phyloP scores from a whole-genome alignment of 208 protist genomes.

The Leishmania turanica region DNA sequence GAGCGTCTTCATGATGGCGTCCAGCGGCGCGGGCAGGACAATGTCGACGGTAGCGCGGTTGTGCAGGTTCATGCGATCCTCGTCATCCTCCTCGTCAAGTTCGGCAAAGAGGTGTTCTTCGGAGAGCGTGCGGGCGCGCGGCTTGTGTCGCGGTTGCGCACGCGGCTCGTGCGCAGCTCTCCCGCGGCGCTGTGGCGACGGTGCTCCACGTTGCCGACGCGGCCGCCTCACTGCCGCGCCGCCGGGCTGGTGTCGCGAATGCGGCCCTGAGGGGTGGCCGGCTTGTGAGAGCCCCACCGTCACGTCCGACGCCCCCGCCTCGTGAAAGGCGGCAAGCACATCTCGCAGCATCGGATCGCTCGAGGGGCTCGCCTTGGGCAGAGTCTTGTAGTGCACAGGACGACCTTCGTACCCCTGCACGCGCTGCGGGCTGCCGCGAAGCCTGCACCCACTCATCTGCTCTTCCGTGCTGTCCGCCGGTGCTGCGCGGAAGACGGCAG shows the following conservation, averaged over 20 bases:
- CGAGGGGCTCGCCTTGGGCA: conserved; percentile 11
- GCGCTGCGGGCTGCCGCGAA: neutral
- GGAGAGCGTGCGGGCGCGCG: conserved; percentile 12
- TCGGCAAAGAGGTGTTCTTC: conserved; percentile 11
- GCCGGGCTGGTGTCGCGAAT: neutral
- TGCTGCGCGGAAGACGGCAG: neutral
- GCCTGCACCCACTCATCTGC: neutral
- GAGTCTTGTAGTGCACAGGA: conserved; percentile 26
- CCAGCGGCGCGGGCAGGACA: conserved; percentile 50
- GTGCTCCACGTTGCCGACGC: neutral
- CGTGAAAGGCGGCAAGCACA: conserved; percentile 17
- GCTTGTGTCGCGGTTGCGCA: neutral
- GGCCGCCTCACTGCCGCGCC: neutral
- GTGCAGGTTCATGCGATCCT: conserved; percentile 67
- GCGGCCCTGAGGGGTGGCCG: neutral
- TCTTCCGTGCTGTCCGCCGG: neutral
- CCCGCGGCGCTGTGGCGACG: neutral
- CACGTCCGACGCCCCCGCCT: neutral
- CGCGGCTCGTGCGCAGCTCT: neutral
- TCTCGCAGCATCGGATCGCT: conserved; percentile 31
- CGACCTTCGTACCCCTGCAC: conserved; percentile 13
- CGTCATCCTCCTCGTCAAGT: conserved; percentile 44
- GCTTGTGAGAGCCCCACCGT: neutral
- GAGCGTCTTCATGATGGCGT: conserved; percentile 58
- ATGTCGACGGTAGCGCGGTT: conserved; percentile 75